Evolutionary conservation across 2,329 filamentous ascomycete species (phyloP).

Genomic region (Xylaria sp.): DNA sequence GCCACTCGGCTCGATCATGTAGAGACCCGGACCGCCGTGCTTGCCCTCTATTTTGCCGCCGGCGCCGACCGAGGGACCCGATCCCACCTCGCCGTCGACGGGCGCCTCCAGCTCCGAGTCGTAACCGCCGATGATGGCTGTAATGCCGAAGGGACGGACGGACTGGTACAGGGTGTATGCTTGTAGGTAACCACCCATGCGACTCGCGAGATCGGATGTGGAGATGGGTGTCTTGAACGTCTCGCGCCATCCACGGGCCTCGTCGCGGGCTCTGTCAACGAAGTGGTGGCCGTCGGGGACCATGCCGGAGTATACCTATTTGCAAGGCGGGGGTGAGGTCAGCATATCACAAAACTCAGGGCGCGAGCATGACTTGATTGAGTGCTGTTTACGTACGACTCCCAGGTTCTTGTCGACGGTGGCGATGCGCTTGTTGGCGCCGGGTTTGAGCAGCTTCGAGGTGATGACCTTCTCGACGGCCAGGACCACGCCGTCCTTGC

Average conservation of each 20-base stretch:
- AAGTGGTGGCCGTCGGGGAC: conserved; percentile 96
- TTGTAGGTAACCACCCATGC: conserved; percentile 96
- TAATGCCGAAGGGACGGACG: conserved; percentile 96
- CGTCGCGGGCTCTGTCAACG: conserved; percentile 90
- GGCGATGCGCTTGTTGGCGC: conserved; percentile 96
- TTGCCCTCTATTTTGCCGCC: conserved; percentile 82
- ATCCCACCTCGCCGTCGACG: conserved; percentile 91
- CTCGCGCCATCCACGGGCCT: conserved; percentile 89
- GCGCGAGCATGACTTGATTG: neutral
- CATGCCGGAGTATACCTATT: conserved; percentile 90
- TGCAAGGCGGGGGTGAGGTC: neutral
- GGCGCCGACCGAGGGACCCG: conserved; percentile 79
- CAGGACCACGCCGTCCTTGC: conserved; percentile 95
- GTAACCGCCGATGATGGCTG: conserved; percentile 91
- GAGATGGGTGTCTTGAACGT: conserved; percentile 96
- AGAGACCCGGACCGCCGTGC: conserved; percentile 90
- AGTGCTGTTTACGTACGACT: conserved; percentile 71
- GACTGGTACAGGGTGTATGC: conserved; percentile 97
- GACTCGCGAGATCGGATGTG: conserved; percentile 84
- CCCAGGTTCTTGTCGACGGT: conserved; percentile 94
- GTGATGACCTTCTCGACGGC: conserved; percentile 96
- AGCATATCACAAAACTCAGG: neutral
- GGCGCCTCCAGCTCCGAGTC: conserved; percentile 86
- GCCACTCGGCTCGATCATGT: conserved; percentile 99
- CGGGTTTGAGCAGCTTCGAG: conserved; percentile 94